Base-by-base conservation (phyloP, 441 rosid species). In the Pelargonium citronellum region DNA sequence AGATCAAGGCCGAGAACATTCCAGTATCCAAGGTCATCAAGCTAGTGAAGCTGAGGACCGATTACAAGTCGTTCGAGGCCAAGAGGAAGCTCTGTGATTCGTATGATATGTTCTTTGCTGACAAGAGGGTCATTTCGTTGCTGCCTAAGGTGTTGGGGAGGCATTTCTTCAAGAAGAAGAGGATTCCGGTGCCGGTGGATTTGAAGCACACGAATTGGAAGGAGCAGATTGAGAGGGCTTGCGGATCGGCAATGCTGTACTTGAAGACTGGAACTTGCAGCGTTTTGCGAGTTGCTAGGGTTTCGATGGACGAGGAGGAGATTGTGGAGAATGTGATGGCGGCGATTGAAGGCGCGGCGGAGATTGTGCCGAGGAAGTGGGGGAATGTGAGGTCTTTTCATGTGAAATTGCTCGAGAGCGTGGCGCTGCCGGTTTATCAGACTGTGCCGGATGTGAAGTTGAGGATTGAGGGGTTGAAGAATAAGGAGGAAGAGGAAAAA, bases 121-220 rank as follows among this genome's bases (percentile, higher is more conserved):
- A 89, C 71, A 82, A 70, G 79, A 78, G 88, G 76, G 80, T 89
- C 39, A 44, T 89, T 43, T 89, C 88, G 0, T 67, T 90, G 67
- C 82, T 94, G 76, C 99, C 99, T 11, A 86, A 85, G 84, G 72
- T 94, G 81, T 64, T 94, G 44, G 99, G 97, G 78, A 94, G 89
- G 85, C 90, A 90, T 20, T 94, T 94, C 71, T 91, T 86, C 60
- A 81, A 76, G 79, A 87, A 79, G 72, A 94, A 84, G 89, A 94
- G 86, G 92, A 80, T 90, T 55, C 99, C 99, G 0, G 78, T 87
- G 24, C 83, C 83, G 12, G 67, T 94, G 27, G 88, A 94, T 70
- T 84, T 94, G 87, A 85, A 74, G 74, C 96, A 94, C 51, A 83
- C 78, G 76, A 89, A 88, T 49, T 94, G 99, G 99, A 94, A 87